Percentiles rank a stretch among this genome's conserved stretches.
Evolutionary conservation across 352 stramenopile genomes (phyloP).

Genomic region (Pythium insidiosum): DNA sequence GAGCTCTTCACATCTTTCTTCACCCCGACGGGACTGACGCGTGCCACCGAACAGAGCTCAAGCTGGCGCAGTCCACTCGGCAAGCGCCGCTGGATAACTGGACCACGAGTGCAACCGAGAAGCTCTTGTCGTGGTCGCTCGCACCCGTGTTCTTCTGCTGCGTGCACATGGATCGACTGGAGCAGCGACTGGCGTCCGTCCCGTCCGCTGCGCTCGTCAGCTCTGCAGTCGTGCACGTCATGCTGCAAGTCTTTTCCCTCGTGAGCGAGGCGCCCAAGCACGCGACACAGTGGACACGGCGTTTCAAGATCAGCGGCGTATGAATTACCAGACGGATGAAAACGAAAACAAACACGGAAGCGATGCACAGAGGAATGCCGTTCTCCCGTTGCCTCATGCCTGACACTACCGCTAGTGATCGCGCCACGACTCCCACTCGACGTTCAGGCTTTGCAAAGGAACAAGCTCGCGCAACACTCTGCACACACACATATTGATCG

Average conservation of each 20-base stretch:
- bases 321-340: background rate
- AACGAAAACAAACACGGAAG: background rate
- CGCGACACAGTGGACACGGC: no score
- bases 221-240: slow-evolving; percentile 26
- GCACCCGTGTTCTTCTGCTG: slow-evolving; percentile 38
- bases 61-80: background rate
- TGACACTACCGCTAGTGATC: slow-evolving; percentile 41
- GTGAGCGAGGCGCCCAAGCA: background rate
- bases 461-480: slow-evolving; percentile 74
- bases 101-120: slow-evolving; percentile 9
- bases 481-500: background rate
- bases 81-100: background rate
- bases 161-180: slow-evolving; percentile 19
- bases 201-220: slow-evolving; percentile 30
- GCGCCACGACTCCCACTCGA: slow-evolving; percentile 79
- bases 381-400: no score
- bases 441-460: slow-evolving; percentile 66
- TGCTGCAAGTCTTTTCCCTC: slow-evolving; percentile 17
- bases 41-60: no score
- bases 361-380: no score
- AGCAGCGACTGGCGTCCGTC: no score
- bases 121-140: slow-evolving; percentile 23
- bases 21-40: no score
- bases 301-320: no score
- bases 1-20: no score